Evolutionary conservation across 495 filamentous ascomycete species (phyloP), one percentile per base, ranked within the genome.

Genomic region (Tetracladium marchalianum): DNA sequence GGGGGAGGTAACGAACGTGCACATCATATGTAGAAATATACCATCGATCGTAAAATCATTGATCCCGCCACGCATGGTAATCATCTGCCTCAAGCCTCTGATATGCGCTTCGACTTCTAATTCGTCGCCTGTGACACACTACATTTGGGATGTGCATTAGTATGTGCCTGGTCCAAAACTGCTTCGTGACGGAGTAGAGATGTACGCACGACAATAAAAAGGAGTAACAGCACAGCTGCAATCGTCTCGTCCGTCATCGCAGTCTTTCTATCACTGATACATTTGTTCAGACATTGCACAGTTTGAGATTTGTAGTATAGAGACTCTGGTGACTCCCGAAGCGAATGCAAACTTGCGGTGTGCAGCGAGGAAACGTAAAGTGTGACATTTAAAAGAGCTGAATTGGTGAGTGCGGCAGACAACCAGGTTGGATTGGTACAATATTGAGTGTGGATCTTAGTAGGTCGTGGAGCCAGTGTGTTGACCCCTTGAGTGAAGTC

Each of bases 11-110:
- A 22, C 43, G 11, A 35, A 53, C 45, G 46, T 54, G 51, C 51
- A 54, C 11, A 54, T 46, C 42, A 54, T 49, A 19, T 50, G 51
- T n/a, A 54, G 33, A 12, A 54, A 44, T n/a, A 54, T 18, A 31
- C 51, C 46, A 5, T 46, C 36, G 1, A 49, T 36, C 1, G 51
- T 22, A 34, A 41, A 49, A 34, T 41, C 36, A 9, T 40, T 12
- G 12, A 54, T 54, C 4, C 51, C 51, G 5, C 51, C 51, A 10
- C 46, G 35, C n/a, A 50, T 18, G 6, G 34, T 39, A 11, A 54
- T 37, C 46, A 54, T 45, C 32, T 49, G 37, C 24, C 43, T 18
- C 4, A 54, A 22, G n/a, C 51, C 46, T 33, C 37, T 46, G 5
- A 54, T 41, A 35, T 54, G 51, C 0, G 43, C 31, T 17, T 49